Evolutionary conservation across 2,329 filamentous ascomycete genomes (phyloP), one percentile per base, ranked within the genome.

Genomic region (Tolypocladium cylindrosporum): DNA sequence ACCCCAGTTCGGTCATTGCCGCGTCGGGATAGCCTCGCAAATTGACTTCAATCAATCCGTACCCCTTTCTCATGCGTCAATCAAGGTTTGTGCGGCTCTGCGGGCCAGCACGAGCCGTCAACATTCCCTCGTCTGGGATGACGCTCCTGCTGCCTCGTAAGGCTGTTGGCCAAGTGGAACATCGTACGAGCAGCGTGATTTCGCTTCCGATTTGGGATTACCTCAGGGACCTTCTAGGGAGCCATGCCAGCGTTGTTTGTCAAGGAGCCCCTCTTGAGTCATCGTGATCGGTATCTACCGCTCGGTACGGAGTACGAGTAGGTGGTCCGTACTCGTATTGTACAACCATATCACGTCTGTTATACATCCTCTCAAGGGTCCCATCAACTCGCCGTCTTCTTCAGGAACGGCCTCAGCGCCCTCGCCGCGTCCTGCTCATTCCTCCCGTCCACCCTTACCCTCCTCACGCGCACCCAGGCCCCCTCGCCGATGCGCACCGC

Each of bases 371-470:
- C 31, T 34, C 31, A 8, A 34, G 7, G 7, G 31, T 7, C 31
- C 24, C 14, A 2, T 31, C 36, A 27, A 31, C 24, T 14, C 13
- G 39, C 31, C 52, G 39, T 36, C 31, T 14, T 45, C 37, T 43
- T 24, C 8, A 59, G 4, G 40, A 65, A 67, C 3, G 56, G 55
- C 57, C 57, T 65, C 19, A 73, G 54, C 10, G 61, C 68, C 45
- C 52, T 39, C 3, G 61, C 63, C 2, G 70, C 69, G 51, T 60
- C 57, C 54, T 66, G 64, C 48, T 68, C 66, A 1, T 57, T 58
- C 54, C 66, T 70, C 3, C 72, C 71, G 48, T 73, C 71, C 34
- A 73, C 68, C 56, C 71, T 72, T 4, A 71, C 64, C 39, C 59
- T 66, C 42, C 50, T 61, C 6, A 75, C 65, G n/a, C 61, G 62